Percentiles rank a stretch among this genome's conserved stretches.
These are phyloP conservation scores for Aspergillus cejpii DNA, from an alignment of 2,329 filamentous ascomycete genomes.

Conservation along the genomic window DNA sequence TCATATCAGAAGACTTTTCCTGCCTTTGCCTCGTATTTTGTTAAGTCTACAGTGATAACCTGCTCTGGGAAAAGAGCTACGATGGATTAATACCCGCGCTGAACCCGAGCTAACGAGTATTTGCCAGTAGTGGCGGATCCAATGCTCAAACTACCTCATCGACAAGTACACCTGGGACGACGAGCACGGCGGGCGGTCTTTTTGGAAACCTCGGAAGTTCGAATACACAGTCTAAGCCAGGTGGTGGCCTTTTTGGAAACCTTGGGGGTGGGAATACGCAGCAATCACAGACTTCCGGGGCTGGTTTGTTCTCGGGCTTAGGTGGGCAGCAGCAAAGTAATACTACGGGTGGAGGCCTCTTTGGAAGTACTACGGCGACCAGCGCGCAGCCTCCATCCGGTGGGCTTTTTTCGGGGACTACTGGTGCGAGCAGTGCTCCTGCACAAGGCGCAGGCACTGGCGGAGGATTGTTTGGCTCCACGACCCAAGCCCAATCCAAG, in stretches of 20 bases:
- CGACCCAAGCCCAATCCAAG: conserved; percentile 32
- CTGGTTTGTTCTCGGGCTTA: conserved; percentile 30
- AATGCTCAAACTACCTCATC: conserved; percentile 26
- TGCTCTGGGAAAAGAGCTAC: background rate
- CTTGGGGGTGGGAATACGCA: conserved; percentile 21
- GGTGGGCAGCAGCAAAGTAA: conserved; percentile 25
- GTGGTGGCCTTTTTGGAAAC: conserved; percentile 30
- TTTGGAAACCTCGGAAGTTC: conserved; percentile 27
- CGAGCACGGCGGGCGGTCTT: conserved; percentile 25
- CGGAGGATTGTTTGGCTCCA: conserved; percentile 32
- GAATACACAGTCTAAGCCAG: conserved; percentile 28
- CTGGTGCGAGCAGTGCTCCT: conserved; percentile 16
- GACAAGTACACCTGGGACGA: conserved; percentile 23
- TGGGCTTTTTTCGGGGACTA: conserved; percentile 19
- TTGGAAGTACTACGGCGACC: conserved; percentile 23
- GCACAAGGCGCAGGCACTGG: conserved; percentile 21
- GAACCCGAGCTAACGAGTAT: conserved; percentile 6
- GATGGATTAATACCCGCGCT: background rate
- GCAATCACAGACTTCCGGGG: conserved; percentile 24
- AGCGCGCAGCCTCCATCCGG: conserved; percentile 28
- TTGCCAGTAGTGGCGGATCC: conserved; percentile 20
- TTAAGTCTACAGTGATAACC: background rate
- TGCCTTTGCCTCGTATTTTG: background rate
- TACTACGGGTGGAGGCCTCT: conserved; percentile 25
- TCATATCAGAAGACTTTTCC: background rate